Evolutionary conservation across 371 early-diverging fungal genomes (phyloP).

Genomic region (Actinomortierella wolfii): DNA sequence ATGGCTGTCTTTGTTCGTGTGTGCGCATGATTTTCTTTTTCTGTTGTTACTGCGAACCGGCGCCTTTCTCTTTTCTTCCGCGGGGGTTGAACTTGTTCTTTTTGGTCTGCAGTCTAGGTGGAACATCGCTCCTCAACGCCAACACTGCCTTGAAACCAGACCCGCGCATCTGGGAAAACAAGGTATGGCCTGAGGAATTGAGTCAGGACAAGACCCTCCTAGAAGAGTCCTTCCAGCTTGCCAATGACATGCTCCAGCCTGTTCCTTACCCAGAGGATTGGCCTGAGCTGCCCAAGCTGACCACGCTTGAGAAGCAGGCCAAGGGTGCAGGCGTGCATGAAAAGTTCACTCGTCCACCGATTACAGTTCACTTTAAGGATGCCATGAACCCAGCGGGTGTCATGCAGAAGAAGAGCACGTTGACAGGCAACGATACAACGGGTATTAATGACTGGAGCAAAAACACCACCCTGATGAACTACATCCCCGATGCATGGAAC

Average conservation of each 20-base stretch:
- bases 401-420: conserved; percentile 35
- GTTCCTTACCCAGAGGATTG: conserved; percentile 45
- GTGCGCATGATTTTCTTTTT: too few species aligned
- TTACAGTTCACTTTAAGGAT: conserved; percentile 47
- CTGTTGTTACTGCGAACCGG: too few species aligned
- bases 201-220: conserved; percentile 26
- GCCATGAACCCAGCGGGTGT: conserved; percentile 47
- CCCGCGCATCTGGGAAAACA: conserved; percentile 40
- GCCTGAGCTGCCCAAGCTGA: conserved; percentile 46
- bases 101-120: conserved; percentile 39
- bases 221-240: conserved; percentile 44
- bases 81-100: too few species aligned
- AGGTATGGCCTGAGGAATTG: conserved; percentile 44
- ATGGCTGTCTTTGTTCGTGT: too few species aligned
- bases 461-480: conserved; percentile 48
- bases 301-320: conserved; percentile 43
- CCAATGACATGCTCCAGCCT: conserved; percentile 44
- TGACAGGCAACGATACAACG: conserved; percentile 48
- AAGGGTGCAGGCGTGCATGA: conserved; percentile 33
- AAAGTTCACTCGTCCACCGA: conserved; percentile 43
- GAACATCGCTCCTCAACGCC: conserved; percentile 50
- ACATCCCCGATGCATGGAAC: conserved; percentile 51
- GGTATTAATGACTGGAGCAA: conserved; percentile 52
- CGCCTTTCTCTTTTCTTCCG: too few species aligned
- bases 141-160: conserved; percentile 49